Evolutionary conservation across 2,329 filamentous ascomycete species (phyloP).

Genomic region (Phaeosphaeriaceae sp.): DNA sequence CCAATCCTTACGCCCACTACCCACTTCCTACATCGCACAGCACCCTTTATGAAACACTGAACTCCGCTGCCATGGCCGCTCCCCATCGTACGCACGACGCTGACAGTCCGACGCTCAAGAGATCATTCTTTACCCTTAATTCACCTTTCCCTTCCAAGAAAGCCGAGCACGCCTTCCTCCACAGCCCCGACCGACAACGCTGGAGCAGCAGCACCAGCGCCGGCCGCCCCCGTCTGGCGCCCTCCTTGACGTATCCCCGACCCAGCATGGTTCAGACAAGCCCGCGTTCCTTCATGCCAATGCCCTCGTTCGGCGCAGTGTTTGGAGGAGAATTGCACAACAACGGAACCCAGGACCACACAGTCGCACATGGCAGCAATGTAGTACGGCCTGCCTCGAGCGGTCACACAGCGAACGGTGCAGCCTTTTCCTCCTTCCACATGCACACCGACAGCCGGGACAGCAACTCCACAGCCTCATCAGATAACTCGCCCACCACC

Average conservation of each 20-base stretch:
- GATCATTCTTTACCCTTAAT: conserved; percentile 45
- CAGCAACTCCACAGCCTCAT: conserved; percentile 84
- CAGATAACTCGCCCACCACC: conserved; percentile 93
- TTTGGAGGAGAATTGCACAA: conserved; percentile 67
- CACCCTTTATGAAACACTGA: conserved; percentile 4
- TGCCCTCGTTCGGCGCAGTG: conserved; percentile 79
- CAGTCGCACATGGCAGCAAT: conserved; percentile 34
- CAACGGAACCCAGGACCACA: conserved; percentile 58
- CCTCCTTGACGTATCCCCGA: conserved; percentile 17
- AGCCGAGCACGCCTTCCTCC: conserved; percentile 27
- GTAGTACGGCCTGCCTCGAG: conserved; percentile 45
- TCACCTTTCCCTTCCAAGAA: conserved; percentile 41
- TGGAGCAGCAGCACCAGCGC: conserved; percentile 22
- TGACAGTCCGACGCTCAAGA: conserved; percentile 46
- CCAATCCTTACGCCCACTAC: conserved; percentile 7
- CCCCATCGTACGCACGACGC: conserved; percentile 34
- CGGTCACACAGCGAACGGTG: conserved; percentile 40
- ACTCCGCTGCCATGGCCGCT: conserved; percentile 31
- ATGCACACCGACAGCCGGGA: conserved; percentile 72
- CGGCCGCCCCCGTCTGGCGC: conserved; percentile 26
- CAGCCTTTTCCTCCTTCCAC: conserved; percentile 59
- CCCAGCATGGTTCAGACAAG: conserved; percentile 50
- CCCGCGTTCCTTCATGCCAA: conserved; percentile 52
- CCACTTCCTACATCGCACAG: conserved; percentile 11
- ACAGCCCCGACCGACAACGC: conserved; percentile 14